Base-by-base conservation (phyloP, 495 filamentous ascomycete species). In the Baudoinia panamericana region DNA sequence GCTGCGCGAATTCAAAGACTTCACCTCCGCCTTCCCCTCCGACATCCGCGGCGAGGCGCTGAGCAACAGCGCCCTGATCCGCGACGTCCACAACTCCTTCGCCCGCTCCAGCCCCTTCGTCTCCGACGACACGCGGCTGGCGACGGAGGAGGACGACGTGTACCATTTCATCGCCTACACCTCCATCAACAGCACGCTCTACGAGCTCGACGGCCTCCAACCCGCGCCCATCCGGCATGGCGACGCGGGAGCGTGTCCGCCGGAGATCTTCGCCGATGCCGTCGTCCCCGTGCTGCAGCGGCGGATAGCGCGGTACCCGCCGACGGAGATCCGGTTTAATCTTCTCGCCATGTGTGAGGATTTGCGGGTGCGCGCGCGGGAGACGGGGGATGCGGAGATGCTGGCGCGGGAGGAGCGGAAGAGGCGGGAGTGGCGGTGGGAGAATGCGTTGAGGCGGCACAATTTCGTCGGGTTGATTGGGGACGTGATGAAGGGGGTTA, bases 111-210 rank as follows among this genome's bases (percentile, higher is more conserved):
- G 76, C 17, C 92, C 92, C 9, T 97, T 97, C 56, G 76, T 82
- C 10, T 41, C 39, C 2, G 86, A 95, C 57, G 88, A 95, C 65
- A 83, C 80, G 40, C 75, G 78, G 1, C 58, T 66, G 3, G 71
- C 68, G 2, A 64, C 61, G 4, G 64, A 63, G 31, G 65, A 68
- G 26, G 82, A 84, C 52, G 90, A 99, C 53, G 82, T 88, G 13
- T 99, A 90, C 61, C 92, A 99, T 60, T 99, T 99, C 63, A 83
- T 96, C 54, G 90, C 88, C 15, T 99, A 99, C 59, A 88, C 83
- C 31, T 68, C 80, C 22, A 68, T 93, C 28, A 70, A 81, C 57
- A 76, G 76, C 38, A 70, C 61, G 2, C 68, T 99, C 37, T 99
- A 94, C 67, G 90, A 99, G 63, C 69, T 99, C 35, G 90, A 99